These are phyloP conservation scores for Lathyrus aphaca DNA, from an alignment of 306 rosid species.

Conservation along the genomic window DNA sequence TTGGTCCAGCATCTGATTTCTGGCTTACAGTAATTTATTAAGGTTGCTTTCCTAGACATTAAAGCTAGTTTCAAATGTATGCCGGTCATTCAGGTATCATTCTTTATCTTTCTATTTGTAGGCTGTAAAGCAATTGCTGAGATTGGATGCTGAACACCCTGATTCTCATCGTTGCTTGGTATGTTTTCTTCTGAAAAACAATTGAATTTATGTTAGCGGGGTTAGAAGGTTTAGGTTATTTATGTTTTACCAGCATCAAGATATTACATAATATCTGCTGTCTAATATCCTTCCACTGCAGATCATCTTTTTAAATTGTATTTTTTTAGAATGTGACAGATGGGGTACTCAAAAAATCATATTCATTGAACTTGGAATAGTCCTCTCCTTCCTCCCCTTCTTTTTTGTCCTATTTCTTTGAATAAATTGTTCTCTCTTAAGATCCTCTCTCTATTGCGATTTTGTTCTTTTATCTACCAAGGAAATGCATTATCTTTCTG, in stretches of 20 bases:
- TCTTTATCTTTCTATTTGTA: constrained; percentile 40
- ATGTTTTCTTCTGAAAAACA: constrained; percentile 33
- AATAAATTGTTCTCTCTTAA: not conserved
- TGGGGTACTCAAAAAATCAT: not conserved
- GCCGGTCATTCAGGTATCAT: constrained; percentile 12
- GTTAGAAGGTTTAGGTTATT: constrained; percentile 18
- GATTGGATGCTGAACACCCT: constrained; percentile 89
- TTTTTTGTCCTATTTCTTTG: not conserved
- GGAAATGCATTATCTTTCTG: constrained; percentile 4
- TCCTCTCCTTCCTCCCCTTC: not conserved
- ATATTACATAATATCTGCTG: not conserved
- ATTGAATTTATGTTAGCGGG: constrained; percentile 26
- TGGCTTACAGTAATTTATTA: constrained; percentile 17
- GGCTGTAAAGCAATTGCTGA: constrained; percentile 91
- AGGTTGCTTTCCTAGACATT: constrained; percentile 23
- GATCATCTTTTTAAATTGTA: constrained; percentile 16
- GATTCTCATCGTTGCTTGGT: constrained; percentile 93
- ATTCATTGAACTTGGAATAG: constrained; percentile 17
- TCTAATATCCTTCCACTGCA: constrained; percentile 17
- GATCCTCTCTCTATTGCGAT: constrained; percentile 8
- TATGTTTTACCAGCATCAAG: constrained; percentile 26
- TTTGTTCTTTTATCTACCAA: constrained; percentile 3
- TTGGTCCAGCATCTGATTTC: constrained; percentile 12
- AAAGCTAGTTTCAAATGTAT: constrained; percentile 22
- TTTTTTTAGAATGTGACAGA: constrained; percentile 14